Evolutionary conservation across 2,329 filamentous ascomycete genomes (phyloP).

Genomic region (Xylaria polymorpha): DNA sequence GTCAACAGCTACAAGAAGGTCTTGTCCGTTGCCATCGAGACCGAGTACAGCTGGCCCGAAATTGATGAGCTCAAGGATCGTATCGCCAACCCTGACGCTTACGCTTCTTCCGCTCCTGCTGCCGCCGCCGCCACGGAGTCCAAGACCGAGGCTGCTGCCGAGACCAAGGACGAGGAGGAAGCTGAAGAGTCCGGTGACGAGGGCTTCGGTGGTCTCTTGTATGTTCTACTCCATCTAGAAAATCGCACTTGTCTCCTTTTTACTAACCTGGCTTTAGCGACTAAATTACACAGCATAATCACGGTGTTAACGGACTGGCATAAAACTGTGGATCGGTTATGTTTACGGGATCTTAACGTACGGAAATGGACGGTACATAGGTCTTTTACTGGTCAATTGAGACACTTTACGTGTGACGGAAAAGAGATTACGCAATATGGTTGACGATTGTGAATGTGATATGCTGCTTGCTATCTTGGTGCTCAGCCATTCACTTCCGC

Average conservation of each 20-base stretch:
- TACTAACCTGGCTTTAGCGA: conserved; percentile 62
- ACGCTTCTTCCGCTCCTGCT: conserved; percentile 84
- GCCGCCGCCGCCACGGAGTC: conserved; percentile 65
- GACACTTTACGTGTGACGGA: conserved; percentile 49
- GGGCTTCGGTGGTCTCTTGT: conserved; percentile 86
- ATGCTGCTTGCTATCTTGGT: conserved; percentile 36
- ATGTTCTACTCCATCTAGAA: conserved; percentile 48
- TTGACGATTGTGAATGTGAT: conserved; percentile 41
- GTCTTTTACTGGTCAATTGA: conserved; percentile 60
- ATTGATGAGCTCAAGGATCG: conserved; percentile 99
- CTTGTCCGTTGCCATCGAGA: conserved; percentile 87
- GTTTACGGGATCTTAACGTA: conserved; percentile 54
- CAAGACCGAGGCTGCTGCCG: conserved; percentile 61
- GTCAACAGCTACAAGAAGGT: conserved; percentile 99
- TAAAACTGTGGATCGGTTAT: conserved; percentile 57
- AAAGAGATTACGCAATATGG: conserved; percentile 5
- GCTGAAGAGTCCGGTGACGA: conserved; percentile 76
- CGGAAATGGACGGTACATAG: conserved; percentile 56
- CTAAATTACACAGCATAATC: conserved; percentile 59
- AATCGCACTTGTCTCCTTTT: background rate
- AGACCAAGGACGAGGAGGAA: conserved; percentile 73
- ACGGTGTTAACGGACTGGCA: conserved; percentile 55
- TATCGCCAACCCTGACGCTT: conserved; percentile 98
- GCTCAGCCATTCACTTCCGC: conserved; percentile 19
- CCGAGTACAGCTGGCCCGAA: conserved; percentile 92